Conservation (phyloP, 176 grass and related monocot species). For the Musa beccarii region DNA sequence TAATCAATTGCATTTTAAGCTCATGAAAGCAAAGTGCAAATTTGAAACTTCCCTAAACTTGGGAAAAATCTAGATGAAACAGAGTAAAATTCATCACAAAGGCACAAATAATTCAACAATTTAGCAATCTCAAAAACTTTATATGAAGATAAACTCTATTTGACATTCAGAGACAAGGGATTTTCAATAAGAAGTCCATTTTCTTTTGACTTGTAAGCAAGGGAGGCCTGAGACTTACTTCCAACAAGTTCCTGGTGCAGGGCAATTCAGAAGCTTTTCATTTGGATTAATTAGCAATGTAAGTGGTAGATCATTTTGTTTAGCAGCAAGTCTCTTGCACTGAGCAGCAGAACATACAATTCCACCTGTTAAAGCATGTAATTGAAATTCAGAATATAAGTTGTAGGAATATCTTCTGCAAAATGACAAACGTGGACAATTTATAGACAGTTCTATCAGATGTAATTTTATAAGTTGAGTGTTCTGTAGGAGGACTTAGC, state of each 20-base stretch:
- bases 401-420: conserved; percentile 9
- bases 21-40: not conserved
- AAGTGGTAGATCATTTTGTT: conserved; percentile 9
- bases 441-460: not conserved
- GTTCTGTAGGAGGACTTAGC: not conserved
- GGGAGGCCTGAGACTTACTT: conserved; percentile 40
- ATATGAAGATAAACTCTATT: not conserved
- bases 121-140: not conserved
- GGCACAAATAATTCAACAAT: not conserved
- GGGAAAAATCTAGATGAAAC: not conserved
- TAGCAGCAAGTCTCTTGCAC: conserved; percentile 4
- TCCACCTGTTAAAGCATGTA: conserved; percentile 14
- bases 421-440: not conserved
- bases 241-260: conserved; percentile 31
- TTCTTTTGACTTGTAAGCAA: not conserved
- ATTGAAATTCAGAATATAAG: not conserved
- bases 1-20: not conserved
- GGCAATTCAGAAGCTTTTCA: conserved; percentile 23
- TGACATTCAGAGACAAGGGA: not conserved
- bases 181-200: not conserved
- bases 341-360: not conserved
- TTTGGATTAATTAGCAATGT: conserved; percentile 30
- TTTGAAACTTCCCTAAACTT: not conserved
- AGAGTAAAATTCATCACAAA: not conserved
- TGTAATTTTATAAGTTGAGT: not conserved